phyloP scores from a whole-genome alignment of 2,329 filamentous ascomycete genomes.

The Rosellinia necatrix region DNA sequence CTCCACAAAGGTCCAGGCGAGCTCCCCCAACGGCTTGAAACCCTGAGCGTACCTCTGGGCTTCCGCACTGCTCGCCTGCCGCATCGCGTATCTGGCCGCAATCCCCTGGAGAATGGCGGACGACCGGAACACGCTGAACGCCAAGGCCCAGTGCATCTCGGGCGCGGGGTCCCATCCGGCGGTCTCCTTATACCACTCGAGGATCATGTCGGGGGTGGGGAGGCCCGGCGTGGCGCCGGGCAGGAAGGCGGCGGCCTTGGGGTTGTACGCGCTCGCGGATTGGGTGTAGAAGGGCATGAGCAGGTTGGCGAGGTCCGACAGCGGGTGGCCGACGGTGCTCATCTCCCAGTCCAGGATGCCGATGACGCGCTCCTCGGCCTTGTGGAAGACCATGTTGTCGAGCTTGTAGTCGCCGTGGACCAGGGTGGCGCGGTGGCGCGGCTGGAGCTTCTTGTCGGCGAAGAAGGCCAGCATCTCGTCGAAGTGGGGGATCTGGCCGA shows the following conservation, averaged over 20 bases:
- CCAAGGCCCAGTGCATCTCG: conserved; percentile 65
- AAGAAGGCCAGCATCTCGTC: conserved; percentile 82
- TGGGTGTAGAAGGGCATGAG: conserved; percentile 28
- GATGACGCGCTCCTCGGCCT: conserved; percentile 84
- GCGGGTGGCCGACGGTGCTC: conserved; percentile 94
- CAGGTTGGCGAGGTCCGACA: conserved; percentile 88
- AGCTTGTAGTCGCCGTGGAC: conserved; percentile 98
- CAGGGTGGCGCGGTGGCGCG: conserved; percentile 75
- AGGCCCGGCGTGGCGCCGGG: conserved; percentile 55
- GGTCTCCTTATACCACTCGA: conserved; percentile 71
- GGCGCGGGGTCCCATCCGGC: conserved; percentile 58
- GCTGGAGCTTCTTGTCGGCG: conserved; percentile 68
- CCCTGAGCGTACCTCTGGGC: conserved; percentile 73
- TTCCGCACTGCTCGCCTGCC: conserved; percentile 88
- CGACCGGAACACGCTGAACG: conserved; percentile 65
- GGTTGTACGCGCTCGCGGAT: conserved; percentile 28
- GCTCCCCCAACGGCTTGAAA: conserved; percentile 73
- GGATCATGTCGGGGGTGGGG: conserved; percentile 51
- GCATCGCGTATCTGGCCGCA: conserved; percentile 79
- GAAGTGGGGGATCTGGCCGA: conserved; percentile 84
- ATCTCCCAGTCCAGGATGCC: conserved; percentile 98
- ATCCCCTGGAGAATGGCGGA: conserved; percentile 82
- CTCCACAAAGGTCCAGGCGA: conserved; percentile 74
- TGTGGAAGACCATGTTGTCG: conserved; percentile 87
- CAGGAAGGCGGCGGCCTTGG: conserved; percentile 24